Conservation (phyloP, 2,329 filamentous ascomycete genomes). For the Epichloe typhina region DNA sequence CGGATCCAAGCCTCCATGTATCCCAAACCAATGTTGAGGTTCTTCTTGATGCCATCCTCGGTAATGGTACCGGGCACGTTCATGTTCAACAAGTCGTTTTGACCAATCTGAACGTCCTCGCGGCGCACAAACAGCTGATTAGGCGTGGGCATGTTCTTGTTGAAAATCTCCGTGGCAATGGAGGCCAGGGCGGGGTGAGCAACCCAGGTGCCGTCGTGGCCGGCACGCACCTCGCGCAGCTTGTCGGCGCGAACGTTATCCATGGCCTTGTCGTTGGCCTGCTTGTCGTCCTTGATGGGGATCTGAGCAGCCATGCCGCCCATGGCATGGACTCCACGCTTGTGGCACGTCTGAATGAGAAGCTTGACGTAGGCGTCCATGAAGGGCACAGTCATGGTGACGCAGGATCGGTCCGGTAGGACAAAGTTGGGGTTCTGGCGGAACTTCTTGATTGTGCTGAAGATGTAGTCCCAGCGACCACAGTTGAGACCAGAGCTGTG, state of each 20-base stretch:
- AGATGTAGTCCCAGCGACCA: slow-evolving; percentile 99
- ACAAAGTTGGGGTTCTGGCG: slow-evolving; percentile 87
- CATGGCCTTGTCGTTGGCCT: slow-evolving; percentile 90
- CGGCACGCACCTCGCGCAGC: slow-evolving; percentile 85
- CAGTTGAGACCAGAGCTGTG: slow-evolving; percentile 96
- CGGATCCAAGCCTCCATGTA: slow-evolving; percentile 99
- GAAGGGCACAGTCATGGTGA: slow-evolving; percentile 97
- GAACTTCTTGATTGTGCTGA: slow-evolving; percentile 99
- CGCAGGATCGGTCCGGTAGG: slow-evolving; percentile 75
- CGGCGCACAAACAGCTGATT: slow-evolving; percentile 89
- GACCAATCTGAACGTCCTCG: slow-evolving; percentile 75
- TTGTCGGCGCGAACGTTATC: slow-evolving; percentile 87
- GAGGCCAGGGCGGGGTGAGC: slow-evolving; percentile 83
- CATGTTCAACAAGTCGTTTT: slow-evolving; percentile 93
- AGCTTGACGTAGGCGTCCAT: slow-evolving; percentile 96
- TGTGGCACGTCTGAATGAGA: slow-evolving; percentile 96
- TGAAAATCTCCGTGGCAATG: slow-evolving; percentile 88
- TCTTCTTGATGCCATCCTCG: slow-evolving; percentile 92
- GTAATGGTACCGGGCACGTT: slow-evolving; percentile 88
- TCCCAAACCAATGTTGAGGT: slow-evolving; percentile 86
- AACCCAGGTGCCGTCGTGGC: slow-evolving; percentile 95
- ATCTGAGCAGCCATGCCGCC: slow-evolving; percentile 98
- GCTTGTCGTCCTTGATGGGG: slow-evolving; percentile 88
- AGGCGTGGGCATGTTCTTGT: slow-evolving; percentile 95
- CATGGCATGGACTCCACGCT: slow-evolving; percentile 96